A percentile compares a stretch with the other conserved stretches of the same genome.
phyloP scores from a whole-genome alignment of 192 early-diverging fungal species.

The Mortierella claussenii region DNA sequence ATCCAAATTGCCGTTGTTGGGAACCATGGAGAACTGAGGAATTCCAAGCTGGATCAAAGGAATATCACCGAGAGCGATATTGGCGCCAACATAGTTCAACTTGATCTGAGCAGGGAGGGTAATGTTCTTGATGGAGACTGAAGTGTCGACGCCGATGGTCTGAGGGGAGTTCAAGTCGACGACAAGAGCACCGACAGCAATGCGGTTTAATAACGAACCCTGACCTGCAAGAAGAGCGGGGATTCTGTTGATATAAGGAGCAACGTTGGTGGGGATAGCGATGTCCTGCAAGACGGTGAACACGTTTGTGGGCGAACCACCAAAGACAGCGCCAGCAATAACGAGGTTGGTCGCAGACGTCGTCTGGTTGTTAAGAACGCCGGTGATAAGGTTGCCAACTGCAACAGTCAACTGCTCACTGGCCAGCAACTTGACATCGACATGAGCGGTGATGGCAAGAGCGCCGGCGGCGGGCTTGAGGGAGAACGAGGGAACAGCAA shows the following conservation, averaged over 20 bases:
- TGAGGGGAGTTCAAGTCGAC: conserved; percentile 45
- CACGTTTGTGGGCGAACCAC: conserved; percentile 37
- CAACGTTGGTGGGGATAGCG: conserved; percentile 30
- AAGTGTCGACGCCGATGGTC: conserved; percentile 30
- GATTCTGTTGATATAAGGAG: conserved; percentile 24
- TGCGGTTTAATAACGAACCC: conserved; percentile 15
- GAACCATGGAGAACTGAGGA: conserved; percentile 24
- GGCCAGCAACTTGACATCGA: conserved; percentile 13
- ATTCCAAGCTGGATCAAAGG: conserved; percentile 24
- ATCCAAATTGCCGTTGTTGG: conserved; percentile 18
- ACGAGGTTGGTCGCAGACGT: conserved; percentile 16
- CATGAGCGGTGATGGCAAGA: conserved; percentile 24
- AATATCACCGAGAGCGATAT: conserved; percentile 22
- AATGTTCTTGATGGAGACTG: conserved; percentile 36
- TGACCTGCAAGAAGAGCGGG: conserved; percentile 10
- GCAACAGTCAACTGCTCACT: conserved; percentile 14
- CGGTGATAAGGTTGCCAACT: conserved; percentile 19
- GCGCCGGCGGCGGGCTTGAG: conserved; percentile 14
- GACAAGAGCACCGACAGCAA: conserved; percentile 16
- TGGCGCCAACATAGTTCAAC: conserved; percentile 41
- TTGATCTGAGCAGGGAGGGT: conserved; percentile 41
- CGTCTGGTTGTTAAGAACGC: conserved; percentile 25
- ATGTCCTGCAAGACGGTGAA: conserved; percentile 44
- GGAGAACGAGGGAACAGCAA: conserved; percentile 37
- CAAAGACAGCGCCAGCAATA: conserved; percentile 39